Conservation (phyloP, 2,329 filamentous ascomycete genomes). For the Aureobasidium sp. region DNA sequence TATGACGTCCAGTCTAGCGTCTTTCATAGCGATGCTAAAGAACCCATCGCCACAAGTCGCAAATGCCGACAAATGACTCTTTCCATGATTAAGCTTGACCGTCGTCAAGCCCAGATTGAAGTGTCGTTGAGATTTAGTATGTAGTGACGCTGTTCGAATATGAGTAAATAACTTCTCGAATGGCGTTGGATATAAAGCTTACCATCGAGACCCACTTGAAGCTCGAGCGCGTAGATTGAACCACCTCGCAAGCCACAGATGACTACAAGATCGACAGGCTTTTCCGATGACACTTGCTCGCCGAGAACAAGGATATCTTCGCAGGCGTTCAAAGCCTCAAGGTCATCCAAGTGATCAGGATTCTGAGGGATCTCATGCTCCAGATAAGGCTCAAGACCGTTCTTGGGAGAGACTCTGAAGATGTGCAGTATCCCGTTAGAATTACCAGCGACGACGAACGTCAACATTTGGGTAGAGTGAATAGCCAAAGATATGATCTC, state of each 20-base stretch:
- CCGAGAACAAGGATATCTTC: slow-evolving; percentile 27
- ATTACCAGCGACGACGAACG: slow-evolving; percentile 27
- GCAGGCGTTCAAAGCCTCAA: slow-evolving; percentile 21
- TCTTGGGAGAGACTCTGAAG: slow-evolving; percentile 20
- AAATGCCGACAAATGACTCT: slow-evolving; percentile 24
- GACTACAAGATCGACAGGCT: slow-evolving; percentile 20
- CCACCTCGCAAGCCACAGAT: slow-evolving; percentile 34
- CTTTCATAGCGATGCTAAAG: slow-evolving; percentile 27
- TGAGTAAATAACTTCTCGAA: background rate
- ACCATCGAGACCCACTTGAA: slow-evolving; percentile 7
- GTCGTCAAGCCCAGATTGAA: slow-evolving; percentile 16
- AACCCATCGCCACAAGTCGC: slow-evolving; percentile 34
- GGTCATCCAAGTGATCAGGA: background rate
- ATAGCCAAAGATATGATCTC: slow-evolving; percentile 32
- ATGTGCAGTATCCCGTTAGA: slow-evolving; percentile 24
- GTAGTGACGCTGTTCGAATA: background rate
- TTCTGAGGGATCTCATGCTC: slow-evolving; percentile 18
- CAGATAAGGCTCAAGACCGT: slow-evolving; percentile 16
- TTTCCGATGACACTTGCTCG: background rate
- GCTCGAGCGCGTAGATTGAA: slow-evolving; percentile 18
- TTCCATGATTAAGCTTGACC: slow-evolving; percentile 13
- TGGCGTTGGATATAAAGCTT: background rate
- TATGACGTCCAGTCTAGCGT: slow-evolving; percentile 14
- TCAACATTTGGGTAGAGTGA: slow-evolving; percentile 20
- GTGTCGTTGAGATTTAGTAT: background rate